Percentiles rank a stretch among this genome's conserved stretches.
phyloP scores from a whole-genome alignment of 805 yeast genomes.

The Helenozyma rhizophorensis region DNA sequence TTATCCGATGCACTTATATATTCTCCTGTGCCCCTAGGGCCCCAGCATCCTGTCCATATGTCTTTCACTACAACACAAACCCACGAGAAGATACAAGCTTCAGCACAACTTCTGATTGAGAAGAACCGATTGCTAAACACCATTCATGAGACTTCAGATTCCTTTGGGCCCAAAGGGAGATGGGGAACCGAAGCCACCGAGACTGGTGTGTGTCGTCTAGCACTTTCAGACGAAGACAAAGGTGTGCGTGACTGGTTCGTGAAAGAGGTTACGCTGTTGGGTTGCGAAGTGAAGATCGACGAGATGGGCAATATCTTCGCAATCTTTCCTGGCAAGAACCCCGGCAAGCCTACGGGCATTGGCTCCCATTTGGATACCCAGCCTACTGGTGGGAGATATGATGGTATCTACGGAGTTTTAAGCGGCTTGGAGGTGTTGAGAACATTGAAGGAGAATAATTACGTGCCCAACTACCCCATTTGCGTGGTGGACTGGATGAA shows the following conservation, averaged over 20 bases:
- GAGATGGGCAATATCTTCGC: slow-evolving; percentile 69
- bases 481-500: slow-evolving; percentile 69
- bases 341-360: slow-evolving; percentile 54
- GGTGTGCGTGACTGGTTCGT: slow-evolving; percentile 64
- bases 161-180: slow-evolving; percentile 57
- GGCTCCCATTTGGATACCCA: slow-evolving; percentile 77
- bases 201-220: slow-evolving; percentile 66
- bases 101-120: slow-evolving; percentile 3
- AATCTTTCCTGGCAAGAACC: slow-evolving; percentile 49
- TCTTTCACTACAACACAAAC: too few species aligned
- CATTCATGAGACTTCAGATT: slow-evolving; percentile 54
- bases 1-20: too few species aligned
- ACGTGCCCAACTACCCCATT: slow-evolving; percentile 61
- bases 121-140: slow-evolving; percentile 44
- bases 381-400: slow-evolving; percentile 76
- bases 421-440: slow-evolving; percentile 64
- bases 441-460: slow-evolving; percentile 56
- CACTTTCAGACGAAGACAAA: slow-evolving; percentile 60
- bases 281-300: slow-evolving; percentile 58
- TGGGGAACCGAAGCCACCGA: slow-evolving; percentile 57
- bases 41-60: too few species aligned
- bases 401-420: slow-evolving; percentile 67
- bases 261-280: slow-evolving; percentile 45
- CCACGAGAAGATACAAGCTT: too few species aligned
- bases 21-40: too few species aligned